phyloP scores from a whole-genome alignment of 116 monocot species.

The Phalaenopsis hybrid region DNA sequence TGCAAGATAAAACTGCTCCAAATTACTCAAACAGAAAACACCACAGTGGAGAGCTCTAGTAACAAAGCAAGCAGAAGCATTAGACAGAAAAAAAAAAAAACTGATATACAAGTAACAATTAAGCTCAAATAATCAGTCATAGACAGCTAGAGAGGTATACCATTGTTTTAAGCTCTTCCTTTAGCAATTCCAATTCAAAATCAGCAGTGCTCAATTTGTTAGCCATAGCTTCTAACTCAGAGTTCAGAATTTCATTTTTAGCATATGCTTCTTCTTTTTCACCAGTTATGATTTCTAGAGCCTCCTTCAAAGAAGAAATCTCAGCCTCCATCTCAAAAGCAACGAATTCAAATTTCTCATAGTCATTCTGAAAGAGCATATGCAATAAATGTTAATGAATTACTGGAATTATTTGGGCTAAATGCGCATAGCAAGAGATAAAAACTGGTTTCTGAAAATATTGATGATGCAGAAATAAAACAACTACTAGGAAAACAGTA shows the following conservation, averaged over 20 bases:
- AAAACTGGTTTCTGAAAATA: no score
- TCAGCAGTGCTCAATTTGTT: conserved; percentile 36
- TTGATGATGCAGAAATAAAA: no score
- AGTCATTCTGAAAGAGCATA: conserved; percentile 42
- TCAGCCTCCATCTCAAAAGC: conserved; percentile 76
- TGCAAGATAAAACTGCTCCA: conserved; percentile 24
- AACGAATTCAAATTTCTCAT: conserved; percentile 52
- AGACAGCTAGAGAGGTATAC: conserved; percentile 18
- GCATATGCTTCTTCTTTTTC: conserved; percentile 63
- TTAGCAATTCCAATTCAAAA: conserved; percentile 39
- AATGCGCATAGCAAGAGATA: background rate
- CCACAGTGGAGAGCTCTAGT: background rate
- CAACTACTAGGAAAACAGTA: no score
- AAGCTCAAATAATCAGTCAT: background rate
- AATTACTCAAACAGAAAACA: background rate
- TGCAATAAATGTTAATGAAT: background rate
- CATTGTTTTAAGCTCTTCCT: conserved; percentile 42
- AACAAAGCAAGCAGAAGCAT: background rate
- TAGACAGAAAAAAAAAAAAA: background rate
- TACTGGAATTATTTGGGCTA: background rate
- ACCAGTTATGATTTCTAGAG: conserved; percentile 24
- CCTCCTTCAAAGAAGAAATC: conserved; percentile 53
- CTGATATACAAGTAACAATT: background rate
- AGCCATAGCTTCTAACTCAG: conserved; percentile 42
- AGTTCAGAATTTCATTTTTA: conserved; percentile 23